Conservation (phyloP, 2,329 filamentous ascomycete species). For the Kalaharituber pfeilii region DNA sequence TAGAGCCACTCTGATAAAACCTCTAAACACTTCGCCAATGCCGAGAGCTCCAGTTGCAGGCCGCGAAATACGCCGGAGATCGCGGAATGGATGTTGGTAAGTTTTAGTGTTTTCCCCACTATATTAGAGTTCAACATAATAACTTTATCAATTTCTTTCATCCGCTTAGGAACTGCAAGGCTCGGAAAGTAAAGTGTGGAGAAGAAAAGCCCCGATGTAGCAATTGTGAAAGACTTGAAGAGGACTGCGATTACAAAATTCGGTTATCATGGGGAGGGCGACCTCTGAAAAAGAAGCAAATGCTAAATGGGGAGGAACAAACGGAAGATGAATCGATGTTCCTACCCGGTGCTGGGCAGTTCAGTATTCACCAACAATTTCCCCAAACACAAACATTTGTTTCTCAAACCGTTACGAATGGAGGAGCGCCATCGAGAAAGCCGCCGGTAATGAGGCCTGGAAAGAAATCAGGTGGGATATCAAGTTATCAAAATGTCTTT, state of each 20-base stretch:
- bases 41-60: constrained; percentile 23
- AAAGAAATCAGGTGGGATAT: constrained; percentile 17
- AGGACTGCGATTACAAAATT: constrained; percentile 24
- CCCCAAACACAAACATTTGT: constrained; percentile 21
- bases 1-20: too few relatives aligned
- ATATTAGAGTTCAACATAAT: not conserved
- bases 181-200: constrained; percentile 23
- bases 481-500: constrained; percentile 20
- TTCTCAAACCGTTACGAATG: constrained; percentile 16
- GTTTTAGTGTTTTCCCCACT: constrained; percentile 4
- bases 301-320: constrained; percentile 20
- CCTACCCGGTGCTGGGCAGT: constrained; percentile 23
- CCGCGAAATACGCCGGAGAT: constrained; percentile 22
- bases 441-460: constrained; percentile 15
- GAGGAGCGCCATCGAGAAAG: constrained; percentile 11
- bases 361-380: constrained; percentile 22
- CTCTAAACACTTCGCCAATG: constrained; percentile 16
- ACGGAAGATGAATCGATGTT: constrained; percentile 23
- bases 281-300: constrained; percentile 22
- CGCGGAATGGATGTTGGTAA: constrained; percentile 23
- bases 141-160: not conserved
- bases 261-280: constrained; percentile 23
- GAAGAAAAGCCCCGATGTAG: constrained; percentile 23
- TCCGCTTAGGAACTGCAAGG: constrained; percentile 22
- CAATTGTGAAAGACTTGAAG: constrained; percentile 23